Evolutionary conservation across 2,329 filamentous ascomycete species (phyloP).

Genomic region (Didymosphaeria variabile): DNA sequence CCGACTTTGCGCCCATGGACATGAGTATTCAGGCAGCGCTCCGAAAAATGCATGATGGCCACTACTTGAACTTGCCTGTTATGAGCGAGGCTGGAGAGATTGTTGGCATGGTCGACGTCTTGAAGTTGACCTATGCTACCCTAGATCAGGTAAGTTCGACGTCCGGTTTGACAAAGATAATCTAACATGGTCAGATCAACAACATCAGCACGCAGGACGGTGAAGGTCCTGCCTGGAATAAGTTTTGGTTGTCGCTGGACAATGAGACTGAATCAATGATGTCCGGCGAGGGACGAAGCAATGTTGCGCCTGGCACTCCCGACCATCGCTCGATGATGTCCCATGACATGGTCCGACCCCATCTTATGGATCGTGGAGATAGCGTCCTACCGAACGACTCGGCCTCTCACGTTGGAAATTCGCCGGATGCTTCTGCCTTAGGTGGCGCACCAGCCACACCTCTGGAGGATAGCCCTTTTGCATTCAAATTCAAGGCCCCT

Average conservation of each 20-base stretch:
- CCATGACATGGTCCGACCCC: conserved; percentile 72
- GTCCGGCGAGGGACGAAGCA: conserved; percentile 86
- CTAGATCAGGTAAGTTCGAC: conserved; percentile 79
- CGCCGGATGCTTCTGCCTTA: conserved; percentile 73
- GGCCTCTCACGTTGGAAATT: conserved; percentile 87
- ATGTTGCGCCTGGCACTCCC: conserved; percentile 67
- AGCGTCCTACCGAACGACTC: conserved; percentile 94
- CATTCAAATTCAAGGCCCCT: conserved; percentile 99
- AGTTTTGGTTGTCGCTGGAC: conserved; percentile 97
- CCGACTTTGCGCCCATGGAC: conserved; percentile 97
- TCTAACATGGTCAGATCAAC: conserved; percentile 68
- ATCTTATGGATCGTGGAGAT: conserved; percentile 72
- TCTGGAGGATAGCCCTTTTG: conserved; percentile 78
- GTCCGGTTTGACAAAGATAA: conserved; percentile 14
- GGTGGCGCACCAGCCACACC: conserved; percentile 64
- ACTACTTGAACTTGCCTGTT: conserved; percentile 96
- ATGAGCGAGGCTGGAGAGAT: conserved; percentile 99
- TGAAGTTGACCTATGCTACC: conserved; percentile 97
- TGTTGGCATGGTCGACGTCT: conserved; percentile 98
- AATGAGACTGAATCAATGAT: conserved; percentile 96
- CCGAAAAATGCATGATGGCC: conserved; percentile 99
- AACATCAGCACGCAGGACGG: conserved; percentile 88
- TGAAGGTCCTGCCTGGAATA: conserved; percentile 98
- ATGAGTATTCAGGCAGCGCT: conserved; percentile 99
- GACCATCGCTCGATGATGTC: conserved; percentile 82